Evolutionary conservation across 352 stramenopile species (phyloP).

Genomic region (Phytopythium cucurbitacearum): DNA sequence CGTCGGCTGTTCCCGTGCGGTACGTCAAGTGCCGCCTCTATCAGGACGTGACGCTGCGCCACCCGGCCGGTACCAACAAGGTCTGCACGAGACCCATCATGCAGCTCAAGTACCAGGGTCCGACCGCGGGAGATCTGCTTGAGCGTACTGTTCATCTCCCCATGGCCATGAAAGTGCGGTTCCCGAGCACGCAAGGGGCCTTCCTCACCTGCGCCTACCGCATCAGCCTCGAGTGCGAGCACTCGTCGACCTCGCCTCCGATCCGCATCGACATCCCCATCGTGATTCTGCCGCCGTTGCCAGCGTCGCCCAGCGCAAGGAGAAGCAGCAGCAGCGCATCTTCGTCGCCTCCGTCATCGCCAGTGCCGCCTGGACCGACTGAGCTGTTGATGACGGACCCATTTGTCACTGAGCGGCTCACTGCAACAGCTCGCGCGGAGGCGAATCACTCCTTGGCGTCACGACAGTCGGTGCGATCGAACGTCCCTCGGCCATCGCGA

Average conservation of each 20-base stretch:
- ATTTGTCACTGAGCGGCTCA: too few relatives aligned
- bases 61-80: slow-evolving; percentile 25
- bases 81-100: slow-evolving; percentile 40
- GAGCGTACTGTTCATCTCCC: slow-evolving; percentile 57
- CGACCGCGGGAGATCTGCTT: slow-evolving; percentile 43
- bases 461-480: too few relatives aligned
- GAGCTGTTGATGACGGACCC: too few relatives aligned
- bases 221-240: slow-evolving; percentile 60
- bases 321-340: not conserved
- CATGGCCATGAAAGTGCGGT: slow-evolving; percentile 48
- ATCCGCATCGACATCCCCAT: slow-evolving; percentile 36
- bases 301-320: not conserved
- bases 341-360: too few relatives aligned
- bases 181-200: slow-evolving; percentile 41
- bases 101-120: slow-evolving; percentile 48
- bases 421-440: too few relatives aligned
- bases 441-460: too few relatives aligned
- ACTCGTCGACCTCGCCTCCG: slow-evolving; percentile 17
- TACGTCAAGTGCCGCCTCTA: slow-evolving; percentile 52
- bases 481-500: too few relatives aligned
- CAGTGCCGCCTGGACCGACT: too few relatives aligned
- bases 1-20: slow-evolving; percentile 35
- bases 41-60: slow-evolving; percentile 52
- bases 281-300: slow-evolving; percentile 20
- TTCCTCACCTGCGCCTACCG: slow-evolving; percentile 63